Percentiles rank a stretch among this genome's conserved stretches.
These are phyloP conservation scores for Stephanodiscus minutulus DNA, from an alignment of 108 stramenopile species.

Conservation along the genomic window DNA sequence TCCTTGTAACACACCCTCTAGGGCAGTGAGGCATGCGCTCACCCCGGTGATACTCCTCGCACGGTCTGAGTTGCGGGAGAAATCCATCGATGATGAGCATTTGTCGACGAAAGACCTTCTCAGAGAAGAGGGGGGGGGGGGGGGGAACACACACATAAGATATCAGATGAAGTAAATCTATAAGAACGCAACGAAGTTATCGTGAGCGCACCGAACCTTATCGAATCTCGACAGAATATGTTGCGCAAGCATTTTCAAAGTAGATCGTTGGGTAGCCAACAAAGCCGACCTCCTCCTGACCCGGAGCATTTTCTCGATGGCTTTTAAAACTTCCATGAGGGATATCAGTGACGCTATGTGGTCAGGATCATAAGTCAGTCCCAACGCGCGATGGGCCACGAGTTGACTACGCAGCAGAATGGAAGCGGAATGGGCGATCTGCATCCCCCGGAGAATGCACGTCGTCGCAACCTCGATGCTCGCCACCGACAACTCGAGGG, in stretches of 20 bases:
- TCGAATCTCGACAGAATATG: constrained; percentile 47
- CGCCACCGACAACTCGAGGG: constrained; percentile 22
- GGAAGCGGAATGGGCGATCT: constrained; percentile 46
- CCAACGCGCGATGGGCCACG: constrained; percentile 38
- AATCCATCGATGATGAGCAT: constrained; percentile 29
- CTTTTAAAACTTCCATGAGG: constrained; percentile 47
- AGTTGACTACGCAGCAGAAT: constrained; percentile 47
- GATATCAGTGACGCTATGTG: constrained; percentile 32
- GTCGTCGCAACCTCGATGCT: constrained; percentile 39
- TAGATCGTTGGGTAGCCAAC: constrained; percentile 34
- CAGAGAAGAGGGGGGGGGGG: neutral
- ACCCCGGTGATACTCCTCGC: constrained; percentile 36
- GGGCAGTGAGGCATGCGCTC: constrained; percentile 44
- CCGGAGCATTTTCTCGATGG: constrained; percentile 51
- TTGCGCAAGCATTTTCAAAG: constrained; percentile 49
- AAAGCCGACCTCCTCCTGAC: constrained; percentile 46
- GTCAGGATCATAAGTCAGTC: constrained; percentile 18
- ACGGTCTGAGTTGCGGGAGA: constrained; percentile 10
- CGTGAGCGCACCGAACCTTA: constrained; percentile 21
- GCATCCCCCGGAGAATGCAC: constrained; percentile 49
- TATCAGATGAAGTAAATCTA: neutral
- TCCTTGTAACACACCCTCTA: constrained; percentile 47
- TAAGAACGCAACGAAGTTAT: neutral
- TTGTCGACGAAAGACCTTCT: constrained; percentile 39
- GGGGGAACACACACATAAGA: neutral